Conservation (phyloP, 345 rosid species). For the Raphanus sativus region DNA sequence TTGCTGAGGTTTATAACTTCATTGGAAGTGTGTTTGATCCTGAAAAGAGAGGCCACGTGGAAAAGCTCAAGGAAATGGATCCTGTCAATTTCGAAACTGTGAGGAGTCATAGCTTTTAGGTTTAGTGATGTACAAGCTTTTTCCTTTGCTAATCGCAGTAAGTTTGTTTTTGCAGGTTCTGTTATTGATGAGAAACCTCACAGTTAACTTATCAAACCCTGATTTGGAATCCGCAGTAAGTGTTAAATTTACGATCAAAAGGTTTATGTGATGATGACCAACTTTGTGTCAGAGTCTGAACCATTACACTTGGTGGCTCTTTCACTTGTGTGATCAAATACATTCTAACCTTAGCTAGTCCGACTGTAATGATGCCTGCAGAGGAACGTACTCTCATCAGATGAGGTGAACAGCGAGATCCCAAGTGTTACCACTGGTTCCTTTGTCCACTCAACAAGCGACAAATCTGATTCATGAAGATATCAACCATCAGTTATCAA, state of each 20-base stretch:
- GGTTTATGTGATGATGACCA: neutral
- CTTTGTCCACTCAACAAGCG: constrained; percentile 43
- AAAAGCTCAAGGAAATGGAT: constrained; percentile 95
- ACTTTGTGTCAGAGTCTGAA: neutral
- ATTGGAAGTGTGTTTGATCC: constrained; percentile 95
- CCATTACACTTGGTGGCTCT: constrained; percentile 3
- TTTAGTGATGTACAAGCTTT: constrained; percentile 2
- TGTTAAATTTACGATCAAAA: constrained; percentile 27
- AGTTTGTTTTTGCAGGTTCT: constrained; percentile 59
- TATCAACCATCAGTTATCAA: constrained; percentile 1
- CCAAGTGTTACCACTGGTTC: constrained; percentile 40
- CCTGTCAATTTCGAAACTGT: constrained; percentile 94
- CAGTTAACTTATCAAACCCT: constrained; percentile 81
- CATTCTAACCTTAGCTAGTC: constrained; percentile 39
- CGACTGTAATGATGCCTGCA: constrained; percentile 44
- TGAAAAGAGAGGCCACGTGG: constrained; percentile 57
- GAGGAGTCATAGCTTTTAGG: constrained; percentile 34
- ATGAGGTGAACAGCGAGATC: constrained; percentile 42
- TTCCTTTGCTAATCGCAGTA: neutral
- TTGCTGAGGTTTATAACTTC: constrained; percentile 87
- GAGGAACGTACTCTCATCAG: constrained; percentile 53
- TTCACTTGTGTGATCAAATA: constrained; percentile 1
- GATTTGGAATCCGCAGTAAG: constrained; percentile 87
- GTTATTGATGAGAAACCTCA: constrained; percentile 85
- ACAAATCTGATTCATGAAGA: constrained; percentile 42